phyloP scores from a whole-genome alignment of 176 grass and related monocot genomes.

The Coix lacrymajobi region DNA sequence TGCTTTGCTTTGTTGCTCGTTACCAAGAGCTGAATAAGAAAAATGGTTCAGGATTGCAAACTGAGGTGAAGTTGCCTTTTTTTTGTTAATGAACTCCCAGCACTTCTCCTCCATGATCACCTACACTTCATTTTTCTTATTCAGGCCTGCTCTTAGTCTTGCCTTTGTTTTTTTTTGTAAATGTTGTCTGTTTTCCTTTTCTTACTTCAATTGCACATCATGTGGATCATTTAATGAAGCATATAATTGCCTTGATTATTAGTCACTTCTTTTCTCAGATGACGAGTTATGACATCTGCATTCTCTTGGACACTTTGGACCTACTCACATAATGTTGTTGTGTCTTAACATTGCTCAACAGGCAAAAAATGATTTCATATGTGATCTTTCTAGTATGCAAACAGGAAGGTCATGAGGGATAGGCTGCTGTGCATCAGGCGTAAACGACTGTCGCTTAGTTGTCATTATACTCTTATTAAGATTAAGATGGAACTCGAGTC shows the following conservation, averaged over 20 bases:
- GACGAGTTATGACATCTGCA: not conserved
- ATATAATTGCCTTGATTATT: not conserved
- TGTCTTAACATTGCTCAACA: constrained; percentile 7
- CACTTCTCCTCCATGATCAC: constrained; percentile 37
- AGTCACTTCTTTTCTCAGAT: not conserved
- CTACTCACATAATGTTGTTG: not conserved
- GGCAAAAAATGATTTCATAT: constrained; percentile 20
- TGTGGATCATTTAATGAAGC: constrained; percentile 8
- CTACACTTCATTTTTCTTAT: constrained; percentile 1
- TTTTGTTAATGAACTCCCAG: not conserved
- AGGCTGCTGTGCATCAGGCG: not conserved
- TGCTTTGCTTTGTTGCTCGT: no score
- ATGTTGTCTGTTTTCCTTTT: no score
- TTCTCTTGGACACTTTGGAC: constrained; percentile 6
- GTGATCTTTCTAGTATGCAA: constrained; percentile 12
- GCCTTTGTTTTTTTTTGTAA: no score
- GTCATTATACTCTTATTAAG: constrained; percentile 23
- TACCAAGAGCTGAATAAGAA: no score
- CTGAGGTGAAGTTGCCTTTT: not conserved
- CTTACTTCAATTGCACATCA: not conserved
- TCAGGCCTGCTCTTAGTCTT: not conserved
- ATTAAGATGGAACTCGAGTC: constrained; percentile 14
- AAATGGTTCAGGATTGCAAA: no score
- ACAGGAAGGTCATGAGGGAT: constrained; percentile 17
- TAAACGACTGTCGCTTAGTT: constrained; percentile 22